Conservation (phyloP, 202 grass and related monocot species). For the Tripidium arundinaceum region DNA sequence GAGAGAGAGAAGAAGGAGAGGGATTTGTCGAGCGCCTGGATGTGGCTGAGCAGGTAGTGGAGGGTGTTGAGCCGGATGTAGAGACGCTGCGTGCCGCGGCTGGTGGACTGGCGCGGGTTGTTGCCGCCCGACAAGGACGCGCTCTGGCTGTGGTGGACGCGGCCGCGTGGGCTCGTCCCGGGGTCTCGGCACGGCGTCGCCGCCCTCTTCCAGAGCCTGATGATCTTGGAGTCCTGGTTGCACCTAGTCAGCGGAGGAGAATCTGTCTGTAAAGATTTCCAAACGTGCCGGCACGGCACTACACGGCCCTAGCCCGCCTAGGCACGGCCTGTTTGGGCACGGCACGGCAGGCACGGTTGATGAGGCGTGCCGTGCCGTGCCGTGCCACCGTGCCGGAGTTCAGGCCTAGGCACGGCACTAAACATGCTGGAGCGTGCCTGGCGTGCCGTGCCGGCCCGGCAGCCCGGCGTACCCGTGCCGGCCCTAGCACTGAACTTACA, state of each 20-base stretch:
- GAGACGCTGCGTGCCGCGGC: constrained; percentile 88
- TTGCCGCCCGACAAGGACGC: constrained; percentile 31
- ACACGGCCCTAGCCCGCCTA: too few species aligned
- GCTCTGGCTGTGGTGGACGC: constrained; percentile 20
- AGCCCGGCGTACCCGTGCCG: too few species aligned
- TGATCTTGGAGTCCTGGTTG: constrained; percentile 75
- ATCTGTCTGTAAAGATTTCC: too few species aligned
- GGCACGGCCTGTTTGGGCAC: too few species aligned
- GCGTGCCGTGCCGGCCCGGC: too few species aligned
- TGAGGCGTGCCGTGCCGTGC: too few species aligned
- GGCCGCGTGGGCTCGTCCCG: constrained; percentile 14
- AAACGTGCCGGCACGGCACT: too few species aligned
- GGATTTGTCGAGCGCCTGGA: constrained; percentile 83
- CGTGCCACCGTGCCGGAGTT: too few species aligned
- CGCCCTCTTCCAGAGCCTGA: constrained; percentile 64
- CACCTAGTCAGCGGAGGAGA: constrained; percentile 70
- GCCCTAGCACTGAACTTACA: too few species aligned
- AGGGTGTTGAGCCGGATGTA: constrained; percentile 95
- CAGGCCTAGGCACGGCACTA: too few species aligned
- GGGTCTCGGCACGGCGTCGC: constrained; percentile 53
- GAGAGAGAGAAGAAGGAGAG: constrained; percentile 93
- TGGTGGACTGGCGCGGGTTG: constrained; percentile 78
- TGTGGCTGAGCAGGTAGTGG: constrained; percentile 73
- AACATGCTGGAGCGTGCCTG: too few species aligned
- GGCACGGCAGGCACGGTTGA: too few species aligned